These are phyloP conservation scores for Cladobotryum protrusum DNA, from an alignment of 2,329 filamentous ascomycete species.

Conservation along the genomic window DNA sequence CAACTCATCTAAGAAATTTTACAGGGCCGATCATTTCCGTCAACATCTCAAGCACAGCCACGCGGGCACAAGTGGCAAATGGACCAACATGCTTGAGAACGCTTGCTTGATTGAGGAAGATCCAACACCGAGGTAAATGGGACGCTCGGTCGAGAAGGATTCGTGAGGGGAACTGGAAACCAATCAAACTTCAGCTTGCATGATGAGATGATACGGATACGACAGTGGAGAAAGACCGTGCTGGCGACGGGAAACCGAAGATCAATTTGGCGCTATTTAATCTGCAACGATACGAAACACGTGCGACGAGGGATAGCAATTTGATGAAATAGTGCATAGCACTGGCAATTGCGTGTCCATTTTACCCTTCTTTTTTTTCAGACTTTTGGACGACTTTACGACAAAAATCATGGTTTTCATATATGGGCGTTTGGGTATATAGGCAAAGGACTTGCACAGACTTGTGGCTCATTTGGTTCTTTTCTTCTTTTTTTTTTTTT, in stretches of 20 bases:
- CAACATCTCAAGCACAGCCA: conserved; percentile 98
- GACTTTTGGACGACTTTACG: neutral
- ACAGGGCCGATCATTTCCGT: conserved; percentile 92
- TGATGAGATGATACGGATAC: neutral
- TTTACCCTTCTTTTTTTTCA: too few relatives aligned
- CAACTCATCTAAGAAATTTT: conserved; percentile 98
- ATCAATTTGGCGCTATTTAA: too few relatives aligned
- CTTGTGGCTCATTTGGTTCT: too few relatives aligned
- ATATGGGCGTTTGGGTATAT: neutral
- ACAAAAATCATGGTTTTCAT: neutral
- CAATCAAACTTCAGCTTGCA: neutral
- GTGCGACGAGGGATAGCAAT: too few relatives aligned
- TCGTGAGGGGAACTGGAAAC: neutral
- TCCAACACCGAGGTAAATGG: conserved; percentile 24
- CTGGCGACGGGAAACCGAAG: too few relatives aligned
- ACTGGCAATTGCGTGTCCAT: too few relatives aligned
- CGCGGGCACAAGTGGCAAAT: conserved; percentile 91
- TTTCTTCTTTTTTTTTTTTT: too few relatives aligned
- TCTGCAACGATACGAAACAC: too few relatives aligned
- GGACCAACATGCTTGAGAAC: conserved; percentile 97
- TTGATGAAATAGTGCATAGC: too few relatives aligned
- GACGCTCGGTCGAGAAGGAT: neutral
- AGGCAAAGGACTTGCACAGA: neutral
- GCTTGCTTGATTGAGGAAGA: conserved; percentile 93
- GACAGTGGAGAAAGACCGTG: too few relatives aligned